Percentiles rank a stretch among this genome's conserved stretches.
These are phyloP conservation scores for Cicer pinnatifidum DNA, from an alignment of 306 rosid genomes.

Conservation along the genomic window DNA sequence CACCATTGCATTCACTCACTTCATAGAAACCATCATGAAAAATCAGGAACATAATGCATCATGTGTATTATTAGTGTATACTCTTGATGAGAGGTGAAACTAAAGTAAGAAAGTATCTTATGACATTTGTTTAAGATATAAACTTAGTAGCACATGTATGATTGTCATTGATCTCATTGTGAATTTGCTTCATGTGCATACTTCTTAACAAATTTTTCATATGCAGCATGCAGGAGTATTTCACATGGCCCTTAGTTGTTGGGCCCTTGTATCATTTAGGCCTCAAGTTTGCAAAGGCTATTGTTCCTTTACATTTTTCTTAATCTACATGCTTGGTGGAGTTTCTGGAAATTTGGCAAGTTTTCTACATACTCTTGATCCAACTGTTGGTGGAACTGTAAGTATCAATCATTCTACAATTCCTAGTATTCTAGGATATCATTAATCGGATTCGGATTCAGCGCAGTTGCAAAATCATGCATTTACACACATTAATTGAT, in stretches of 20 bases:
- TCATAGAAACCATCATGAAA: not conserved
- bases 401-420: slow-evolving; percentile 36
- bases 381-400: slow-evolving; percentile 89
- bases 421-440: not conserved
- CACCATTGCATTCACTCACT: not conserved
- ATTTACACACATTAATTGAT: not conserved
- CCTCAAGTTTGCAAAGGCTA: slow-evolving; percentile 69
- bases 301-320: not conserved
- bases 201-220: slow-evolving; percentile 19
- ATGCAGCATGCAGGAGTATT: slow-evolving; percentile 79
- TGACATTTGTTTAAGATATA: not conserved
- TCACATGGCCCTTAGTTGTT: slow-evolving; percentile 45
- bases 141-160: not conserved
- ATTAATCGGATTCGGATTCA: too few relatives aligned
- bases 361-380: slow-evolving; percentile 83
- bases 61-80: not conserved
- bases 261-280: too few relatives aligned
- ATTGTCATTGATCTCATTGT: slow-evolving; percentile 1
- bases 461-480: not conserved
- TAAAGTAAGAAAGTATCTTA: not conserved
- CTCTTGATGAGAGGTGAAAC: slow-evolving; percentile 8
- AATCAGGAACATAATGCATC: slow-evolving; percentile 14
- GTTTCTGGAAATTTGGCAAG: slow-evolving; percentile 85
- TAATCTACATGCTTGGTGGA: slow-evolving; percentile 63
- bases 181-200: slow-evolving; percentile 1